Conservation (phyloP, 805 yeast genomes). For the Monosporozyma servazzii region DNA sequence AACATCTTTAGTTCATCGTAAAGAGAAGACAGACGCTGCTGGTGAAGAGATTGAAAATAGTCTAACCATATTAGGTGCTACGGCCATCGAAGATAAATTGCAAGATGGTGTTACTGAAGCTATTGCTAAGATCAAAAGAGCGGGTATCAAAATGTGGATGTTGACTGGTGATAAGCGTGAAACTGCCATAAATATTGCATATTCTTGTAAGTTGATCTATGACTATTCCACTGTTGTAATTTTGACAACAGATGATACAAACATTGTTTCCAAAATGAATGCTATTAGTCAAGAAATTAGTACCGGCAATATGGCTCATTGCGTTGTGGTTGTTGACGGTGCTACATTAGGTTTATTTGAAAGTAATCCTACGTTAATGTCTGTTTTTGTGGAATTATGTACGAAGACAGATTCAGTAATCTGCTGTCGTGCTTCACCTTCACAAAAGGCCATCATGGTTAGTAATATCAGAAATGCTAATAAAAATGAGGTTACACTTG, state of each 20-base stretch:
- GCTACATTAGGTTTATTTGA: slow-evolving; percentile 69
- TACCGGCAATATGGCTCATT: slow-evolving; percentile 75
- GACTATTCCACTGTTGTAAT: slow-evolving; percentile 85
- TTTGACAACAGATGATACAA: slow-evolving; percentile 47
- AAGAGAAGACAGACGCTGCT: slow-evolving; percentile 52
- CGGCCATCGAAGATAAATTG: slow-evolving; percentile 93
- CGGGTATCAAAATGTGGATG: slow-evolving; percentile 97
- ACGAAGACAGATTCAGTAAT: slow-evolving; percentile 83
- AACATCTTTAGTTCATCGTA: slow-evolving; percentile 61
- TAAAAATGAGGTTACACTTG: slow-evolving; percentile 69
- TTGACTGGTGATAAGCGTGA: slow-evolving; percentile 96
- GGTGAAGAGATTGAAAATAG: slow-evolving; percentile 66
- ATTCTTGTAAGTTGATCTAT: slow-evolving; percentile 84
- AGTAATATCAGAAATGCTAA: slow-evolving; percentile 63
- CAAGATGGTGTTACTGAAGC: slow-evolving; percentile 97
- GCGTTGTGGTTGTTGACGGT: slow-evolving; percentile 95
- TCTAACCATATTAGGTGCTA: slow-evolving; percentile 76
- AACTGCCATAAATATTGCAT: slow-evolving; percentile 95
- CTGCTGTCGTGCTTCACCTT: slow-evolving; percentile 93
- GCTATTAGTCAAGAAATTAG: slow-evolving; percentile 69
- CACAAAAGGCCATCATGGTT: slow-evolving; percentile 91
- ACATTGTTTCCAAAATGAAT: slow-evolving; percentile 56
- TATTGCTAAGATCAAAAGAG: slow-evolving; percentile 81
- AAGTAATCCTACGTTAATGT: slow-evolving; percentile 57
- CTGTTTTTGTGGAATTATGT: slow-evolving; percentile 76